phyloP scores from a whole-genome alignment of 768 basidiomycete genomes.

The Suillus alpinus region DNA sequence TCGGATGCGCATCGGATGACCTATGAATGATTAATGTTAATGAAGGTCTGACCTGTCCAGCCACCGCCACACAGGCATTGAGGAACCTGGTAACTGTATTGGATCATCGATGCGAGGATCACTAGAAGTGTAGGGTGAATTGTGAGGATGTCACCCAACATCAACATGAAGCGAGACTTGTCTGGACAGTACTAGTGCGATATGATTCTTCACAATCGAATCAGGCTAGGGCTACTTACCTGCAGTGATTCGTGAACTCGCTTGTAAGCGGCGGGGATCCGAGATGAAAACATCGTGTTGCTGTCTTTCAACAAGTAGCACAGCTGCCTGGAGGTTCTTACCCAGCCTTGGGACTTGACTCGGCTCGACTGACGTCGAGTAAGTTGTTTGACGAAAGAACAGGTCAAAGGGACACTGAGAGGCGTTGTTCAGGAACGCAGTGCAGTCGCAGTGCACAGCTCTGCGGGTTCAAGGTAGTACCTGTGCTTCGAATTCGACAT shows the following conservation, averaged over 20 bases:
- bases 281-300: conserved; percentile 2
- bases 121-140: background rate
- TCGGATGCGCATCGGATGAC: background rate
- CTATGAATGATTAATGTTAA: background rate
- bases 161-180: background rate
- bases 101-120: background rate
- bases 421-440: background rate
- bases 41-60: background rate
- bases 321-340: background rate
- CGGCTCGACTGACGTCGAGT: background rate
- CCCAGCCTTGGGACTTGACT: background rate
- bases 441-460: background rate
- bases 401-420: background rate
- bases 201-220: background rate
- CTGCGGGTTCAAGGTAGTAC: background rate
- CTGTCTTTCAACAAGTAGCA: background rate
- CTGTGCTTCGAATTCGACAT: background rate
- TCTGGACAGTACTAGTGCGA: background rate
- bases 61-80: background rate
- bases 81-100: background rate
- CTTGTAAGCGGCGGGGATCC: background rate
- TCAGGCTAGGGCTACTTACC: background rate
- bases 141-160: background rate
- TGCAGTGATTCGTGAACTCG: background rate
- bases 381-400: background rate